Base-by-base conservation (phyloP, 352 stramenopile genomes). In the Pseudoperonospora humuli region DNA sequence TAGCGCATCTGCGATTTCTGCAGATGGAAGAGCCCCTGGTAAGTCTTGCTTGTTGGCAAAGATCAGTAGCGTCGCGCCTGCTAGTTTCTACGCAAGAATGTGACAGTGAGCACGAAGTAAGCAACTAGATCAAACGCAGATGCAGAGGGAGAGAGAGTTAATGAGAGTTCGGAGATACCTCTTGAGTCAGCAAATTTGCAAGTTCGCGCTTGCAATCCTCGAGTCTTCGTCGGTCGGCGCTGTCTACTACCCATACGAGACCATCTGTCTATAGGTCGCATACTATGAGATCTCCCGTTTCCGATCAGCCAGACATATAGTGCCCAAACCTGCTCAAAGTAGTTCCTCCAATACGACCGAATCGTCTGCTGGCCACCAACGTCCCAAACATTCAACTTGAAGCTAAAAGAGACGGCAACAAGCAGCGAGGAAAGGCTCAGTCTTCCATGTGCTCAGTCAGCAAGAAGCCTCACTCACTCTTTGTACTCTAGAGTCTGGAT, bases 21-120 rank as follows among this genome's bases (percentile, higher is more conserved):
- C 69, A 4, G 67, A 71, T 8, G 73, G 73, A 8, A 99, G 61
- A 18, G 95, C 93, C 2, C 95, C 93, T 6, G 74, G 74, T 5
- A 99, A 61, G 55, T 99, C 96, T 60, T 99, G 95, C 58, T 99
- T 99, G 78, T 99, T 99, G 23, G 95, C 96, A 46, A 99, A 97
- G 54, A 99, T 97, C 25, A 99, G 69, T n/a, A 99, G 70, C 34
- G 89, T 97, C 7, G 96, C 95, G n/a, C 96, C 96, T 2, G 93
- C 93, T 29, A 99, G 75, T 82, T 98, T 98, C 76, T 98, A 19
- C 21, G 19, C 5, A 21, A 43, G 14, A 17, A 26, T 5, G 10
- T 18, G 23, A 34, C 4, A 44, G 32, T 18, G 62, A 36, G 25
- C 11, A 48, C 10, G 14, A 25, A 29, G 8, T 4, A 17, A n/a